Conservation (phyloP, 257 asterid species). For the Leptodermis oblonga region DNA sequence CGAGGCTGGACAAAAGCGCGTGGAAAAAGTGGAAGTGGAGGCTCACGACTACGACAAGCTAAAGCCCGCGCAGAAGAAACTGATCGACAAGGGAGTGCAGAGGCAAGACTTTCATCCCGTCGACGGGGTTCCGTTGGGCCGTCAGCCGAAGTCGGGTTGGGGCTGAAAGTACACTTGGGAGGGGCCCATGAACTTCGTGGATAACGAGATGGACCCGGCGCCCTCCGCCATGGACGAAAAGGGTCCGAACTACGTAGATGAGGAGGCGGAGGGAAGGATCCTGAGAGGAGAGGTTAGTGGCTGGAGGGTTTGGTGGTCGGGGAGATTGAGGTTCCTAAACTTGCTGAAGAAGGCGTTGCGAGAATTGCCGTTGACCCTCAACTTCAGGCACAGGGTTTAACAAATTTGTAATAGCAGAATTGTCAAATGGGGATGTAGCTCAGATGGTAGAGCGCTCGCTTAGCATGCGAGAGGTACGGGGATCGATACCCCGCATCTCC, state of each 20-base stretch:
- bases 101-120: slow-evolving; percentile 47
- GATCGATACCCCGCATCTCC: slow-evolving; percentile 98
- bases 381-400: too few relatives aligned
- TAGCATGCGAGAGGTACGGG: slow-evolving; percentile 99
- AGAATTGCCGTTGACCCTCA: slow-evolving; percentile 40
- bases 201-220: slow-evolving; percentile 32
- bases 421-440: slow-evolving; percentile 85
- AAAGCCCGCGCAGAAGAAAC: slow-evolving; percentile 38
- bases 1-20: slow-evolving; percentile 32
- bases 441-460: slow-evolving; percentile 99
- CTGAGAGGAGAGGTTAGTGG: slow-evolving; percentile 37
- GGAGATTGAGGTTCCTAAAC: slow-evolving; percentile 39
- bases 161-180: slow-evolving; percentile 71
- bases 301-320: slow-evolving; percentile 35
- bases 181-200: slow-evolving; percentile 30
- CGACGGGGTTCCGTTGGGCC: slow-evolving; percentile 31
- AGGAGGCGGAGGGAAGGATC: slow-evolving; percentile 41
- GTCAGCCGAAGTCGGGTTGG: slow-evolving; percentile 41
- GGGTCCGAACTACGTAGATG: slow-evolving; percentile 56
- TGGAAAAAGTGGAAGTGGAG: slow-evolving; percentile 36
- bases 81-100: slow-evolving; percentile 46
- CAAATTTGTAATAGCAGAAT: too few relatives aligned
- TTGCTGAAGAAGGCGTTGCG: slow-evolving; percentile 39
- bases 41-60: slow-evolving; percentile 31
- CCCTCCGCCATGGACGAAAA: slow-evolving; percentile 42